Evolutionary conservation across 805 yeast species (phyloP), one percentile per base, ranked within the genome.

Genomic region (Lipomyces lipofer): DNA sequence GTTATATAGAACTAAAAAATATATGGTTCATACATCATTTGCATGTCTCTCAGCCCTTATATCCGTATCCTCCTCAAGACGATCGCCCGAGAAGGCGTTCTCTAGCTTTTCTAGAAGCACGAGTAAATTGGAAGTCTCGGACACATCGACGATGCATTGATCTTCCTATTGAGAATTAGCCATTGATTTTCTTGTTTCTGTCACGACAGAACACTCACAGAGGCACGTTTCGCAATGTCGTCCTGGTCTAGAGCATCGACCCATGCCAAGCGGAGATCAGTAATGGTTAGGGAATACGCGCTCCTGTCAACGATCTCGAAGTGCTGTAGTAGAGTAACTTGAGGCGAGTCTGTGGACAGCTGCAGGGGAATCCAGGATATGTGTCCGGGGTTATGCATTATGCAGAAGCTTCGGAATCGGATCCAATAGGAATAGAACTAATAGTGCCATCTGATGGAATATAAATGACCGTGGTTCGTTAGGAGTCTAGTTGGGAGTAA

Each of bases 211-310:
- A 10, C 12, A 52, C 38, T 30, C 45, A 45, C 58, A 12, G 35
- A 12, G 12, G 59, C 60, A 12, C 59, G 52, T 5, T 19, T 21
- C 6, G 36, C 21, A 5, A 58, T 50, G 8, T 47, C 51, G 4
- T 29, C 36, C 35, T 27, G 28, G 10, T 44, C 28, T 3, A 43
- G 49, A 17, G 29, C 7, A 30, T 58, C 62, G 29, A 38, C 25
- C 60, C 60, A 58, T 13, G 42, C n/a, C 12, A 27, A 39, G 10
- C 35, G 27, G 22, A 58, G 51, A 47, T 58, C 62, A 35, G 62
- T 55, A 17, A 58, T 55, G 7, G 21, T 33, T 6, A 56, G 47
- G 7, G 52, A 38, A 32, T 56, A 56, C 10, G 46, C 25, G 27
- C 15, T 24, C n/a, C 36, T 7, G 21, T 28, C 40, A 2, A 49